Base-by-base conservation (phyloP, 257 asterid species). In the Solanum ossicruentum region DNA sequence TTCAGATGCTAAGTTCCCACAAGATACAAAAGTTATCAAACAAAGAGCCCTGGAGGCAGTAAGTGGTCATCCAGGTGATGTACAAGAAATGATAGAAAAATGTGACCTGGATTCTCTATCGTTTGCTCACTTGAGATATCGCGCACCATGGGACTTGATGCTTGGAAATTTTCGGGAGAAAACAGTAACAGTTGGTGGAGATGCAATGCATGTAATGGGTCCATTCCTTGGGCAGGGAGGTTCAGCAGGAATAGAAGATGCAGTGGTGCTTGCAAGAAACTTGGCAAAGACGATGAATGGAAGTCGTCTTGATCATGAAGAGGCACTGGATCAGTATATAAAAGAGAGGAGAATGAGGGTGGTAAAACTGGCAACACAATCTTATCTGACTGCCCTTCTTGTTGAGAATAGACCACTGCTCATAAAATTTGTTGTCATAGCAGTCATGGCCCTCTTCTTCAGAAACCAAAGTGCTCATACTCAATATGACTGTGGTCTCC, bases 161-260 rank as follows among this genome's bases (percentile, higher is more conserved):
- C 16, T 84, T 5, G 84, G 86, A 39, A 79, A 56, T 45, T 88
- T 86, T 43, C 79, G 86, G 49, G 82, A 66, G 82, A 90, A 88
- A 32, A 58, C 88, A 2, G 82, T 90, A 13, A 81, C 91, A 3
- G 87, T 90, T 13, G 89, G 86, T 5, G 92, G 92, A 57, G 92
- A 90, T 81, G 92, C 92, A 77, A 88, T 90, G 91, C 92, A 90
- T 63, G 88, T 71, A 23, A 90, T 90, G 91, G 91, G 92, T 58
- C 91, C 92, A 41, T 88, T 85, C 80, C 75, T 90, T 45, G 92
- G 87, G 3, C 91, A 90, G 67, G 91, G 92, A 45, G 90, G 90
- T 13, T 90, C 92, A 7, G 87, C 90, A 2, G 85, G 85, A 66
- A 36, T 88, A 5, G 91, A 90, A 77, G 91, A 90, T 45, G 91